A percentile compares a stretch with the other conserved stretches of the same genome.
These are phyloP conservation scores for Leccinum disarticulatum DNA, from an alignment of 768 basidiomycete species.

Conservation along the genomic window DNA sequence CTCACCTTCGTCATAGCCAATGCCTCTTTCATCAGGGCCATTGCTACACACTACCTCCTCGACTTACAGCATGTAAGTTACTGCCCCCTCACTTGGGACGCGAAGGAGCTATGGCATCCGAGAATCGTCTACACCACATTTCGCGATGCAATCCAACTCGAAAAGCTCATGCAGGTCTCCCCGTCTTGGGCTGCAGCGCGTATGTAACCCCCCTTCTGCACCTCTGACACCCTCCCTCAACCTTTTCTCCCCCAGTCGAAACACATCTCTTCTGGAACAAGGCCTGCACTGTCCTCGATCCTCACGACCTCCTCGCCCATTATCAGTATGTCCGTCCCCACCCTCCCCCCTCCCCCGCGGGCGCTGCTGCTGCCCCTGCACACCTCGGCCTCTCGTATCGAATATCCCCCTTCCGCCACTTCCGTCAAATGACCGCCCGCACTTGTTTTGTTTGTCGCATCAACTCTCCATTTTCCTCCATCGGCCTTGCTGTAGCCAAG, in stretches of 20 bases:
- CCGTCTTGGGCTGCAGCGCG: slow-evolving; percentile 59
- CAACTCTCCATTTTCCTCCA: slow-evolving; percentile 51
- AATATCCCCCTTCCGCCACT: slow-evolving; percentile 57
- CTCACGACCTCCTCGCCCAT: slow-evolving; percentile 52
- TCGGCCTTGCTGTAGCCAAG: slow-evolving; percentile 55
- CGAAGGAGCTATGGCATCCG: slow-evolving; percentile 56
- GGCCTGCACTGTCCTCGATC: slow-evolving; percentile 61
- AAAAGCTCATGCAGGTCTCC: slow-evolving; percentile 62
- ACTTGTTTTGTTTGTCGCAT: slow-evolving; percentile 71
- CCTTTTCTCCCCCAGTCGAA: slow-evolving; percentile 48
- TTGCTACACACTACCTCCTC: slow-evolving; percentile 53
- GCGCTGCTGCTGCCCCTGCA: slow-evolving; percentile 34
- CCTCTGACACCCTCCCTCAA: slow-evolving; percentile 9
- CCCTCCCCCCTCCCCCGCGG: slow-evolving; percentile 26
- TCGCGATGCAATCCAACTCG: slow-evolving; percentile 61
- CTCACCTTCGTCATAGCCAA: slow-evolving; percentile 15
- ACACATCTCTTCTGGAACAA: slow-evolving; percentile 71
- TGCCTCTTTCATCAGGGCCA: slow-evolving; percentile 17
- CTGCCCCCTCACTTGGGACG: slow-evolving; percentile 49
- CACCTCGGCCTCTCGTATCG: slow-evolving; percentile 35
- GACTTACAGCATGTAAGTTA: slow-evolving; percentile 44
- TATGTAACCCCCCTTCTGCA: slow-evolving; percentile 37
- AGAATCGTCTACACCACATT: slow-evolving; percentile 61
- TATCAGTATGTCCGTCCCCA: slow-evolving; percentile 47
- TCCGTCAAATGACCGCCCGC: slow-evolving; percentile 52